These are phyloP conservation scores for Phytopythium ostracodes DNA, from an alignment of 352 stramenopile species.

Conservation along the genomic window DNA sequence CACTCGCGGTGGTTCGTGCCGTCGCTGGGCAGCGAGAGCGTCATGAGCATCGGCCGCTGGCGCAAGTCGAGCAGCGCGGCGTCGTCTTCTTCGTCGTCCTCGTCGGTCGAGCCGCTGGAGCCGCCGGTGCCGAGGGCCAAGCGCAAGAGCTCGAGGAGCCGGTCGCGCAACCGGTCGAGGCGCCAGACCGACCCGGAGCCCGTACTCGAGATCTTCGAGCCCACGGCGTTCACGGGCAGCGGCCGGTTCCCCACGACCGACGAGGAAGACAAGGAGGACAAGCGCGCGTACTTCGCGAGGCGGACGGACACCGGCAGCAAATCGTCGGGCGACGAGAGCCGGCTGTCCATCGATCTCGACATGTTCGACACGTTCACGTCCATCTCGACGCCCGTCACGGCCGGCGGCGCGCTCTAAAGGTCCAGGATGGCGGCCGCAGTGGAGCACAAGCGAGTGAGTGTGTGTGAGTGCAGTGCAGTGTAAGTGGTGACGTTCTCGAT, in stretches of 20 bases:
- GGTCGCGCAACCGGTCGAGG: neutral
- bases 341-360: conserved; percentile 34
- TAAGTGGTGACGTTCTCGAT: neutral
- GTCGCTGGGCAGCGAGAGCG: conserved; percentile 4
- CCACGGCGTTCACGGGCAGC: conserved; percentile 4
- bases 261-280: conserved; percentile 2
- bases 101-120: conserved; percentile 4
- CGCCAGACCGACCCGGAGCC: conserved; percentile 4
- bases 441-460: too few species aligned
- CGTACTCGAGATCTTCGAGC: conserved; percentile 24
- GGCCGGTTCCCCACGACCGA: neutral
- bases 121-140: conserved; percentile 6
- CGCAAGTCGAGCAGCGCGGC: conserved; percentile 4
- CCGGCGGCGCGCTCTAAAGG: neutral
- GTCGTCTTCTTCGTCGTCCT: conserved; percentile 7
- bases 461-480: neutral
- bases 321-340: conserved; percentile 3
- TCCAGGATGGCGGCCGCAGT: too few species aligned
- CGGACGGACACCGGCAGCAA: neutral
- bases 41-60: conserved; percentile 13
- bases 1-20: conserved; percentile 6
- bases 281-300: neutral
- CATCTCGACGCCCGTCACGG: conserved; percentile 40
- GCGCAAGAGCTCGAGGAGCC: neutral
- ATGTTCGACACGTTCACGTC: conserved; percentile 49